phyloP scores from a whole-genome alignment of 1,139 yeast genomes.

The Candida neerlandica region DNA sequence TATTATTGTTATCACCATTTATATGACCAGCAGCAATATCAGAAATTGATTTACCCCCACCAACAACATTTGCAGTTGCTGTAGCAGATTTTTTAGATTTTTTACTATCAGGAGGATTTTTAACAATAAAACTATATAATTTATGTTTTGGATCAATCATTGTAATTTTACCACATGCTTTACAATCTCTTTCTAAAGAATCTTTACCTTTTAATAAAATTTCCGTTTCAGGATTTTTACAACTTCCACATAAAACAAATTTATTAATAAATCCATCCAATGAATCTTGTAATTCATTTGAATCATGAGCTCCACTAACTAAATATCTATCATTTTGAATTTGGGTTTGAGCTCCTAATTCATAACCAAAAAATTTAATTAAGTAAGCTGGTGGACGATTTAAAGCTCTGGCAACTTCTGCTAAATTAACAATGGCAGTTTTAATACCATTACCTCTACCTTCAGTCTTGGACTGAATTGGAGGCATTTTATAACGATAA shows the following conservation, averaged over 20 bases:
- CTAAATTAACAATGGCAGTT: conserved; percentile 86
- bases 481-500: conserved; percentile 99
- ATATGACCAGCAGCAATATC: conserved; percentile 73
- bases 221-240: conserved; percentile 98
- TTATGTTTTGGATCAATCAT: conserved; percentile 85
- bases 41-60: conserved; percentile 80
- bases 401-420: conserved; percentile 93
- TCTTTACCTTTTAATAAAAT: conserved; percentile 80
- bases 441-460: conserved; percentile 99
- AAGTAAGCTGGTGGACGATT: conserved; percentile 92
- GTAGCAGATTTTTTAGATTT: conserved; percentile 75
- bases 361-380: conserved; percentile 93
- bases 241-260: conserved; percentile 90
- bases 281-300: conserved; percentile 86
- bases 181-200: conserved; percentile 85
- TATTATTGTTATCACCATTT: no score
- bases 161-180: conserved; percentile 95
- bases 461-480: conserved; percentile 94
- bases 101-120: conserved; percentile 81
- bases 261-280: conserved; percentile 92
- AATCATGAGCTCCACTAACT: conserved; percentile 95
- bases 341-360: conserved; percentile 94
- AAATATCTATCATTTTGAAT: conserved; percentile 77
- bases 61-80: conserved; percentile 88
- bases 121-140: conserved; percentile 80